Evolutionary conservation across 2,329 filamentous ascomycete genomes (phyloP).

Genomic region (Drechslerella stenobrocha): DNA sequence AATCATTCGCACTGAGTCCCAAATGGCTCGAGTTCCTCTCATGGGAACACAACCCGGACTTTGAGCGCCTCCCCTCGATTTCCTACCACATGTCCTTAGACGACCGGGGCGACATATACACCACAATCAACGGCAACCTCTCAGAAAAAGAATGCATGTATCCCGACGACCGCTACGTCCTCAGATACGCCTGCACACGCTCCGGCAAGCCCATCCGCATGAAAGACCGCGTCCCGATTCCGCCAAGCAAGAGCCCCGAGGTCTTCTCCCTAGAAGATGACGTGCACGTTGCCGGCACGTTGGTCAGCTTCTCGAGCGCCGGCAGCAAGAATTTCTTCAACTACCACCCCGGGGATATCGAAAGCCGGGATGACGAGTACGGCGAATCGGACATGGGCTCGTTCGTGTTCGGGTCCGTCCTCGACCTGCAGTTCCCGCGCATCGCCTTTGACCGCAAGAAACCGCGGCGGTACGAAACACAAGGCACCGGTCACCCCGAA

Average conservation of each 20-base stretch:
- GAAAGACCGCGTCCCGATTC: not conserved
- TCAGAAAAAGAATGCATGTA: not conserved
- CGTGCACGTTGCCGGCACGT: not conserved
- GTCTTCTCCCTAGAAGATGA: not conserved
- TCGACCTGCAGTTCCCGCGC: conserved; percentile 7
- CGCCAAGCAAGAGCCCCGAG: not conserved
- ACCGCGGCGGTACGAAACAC: not conserved
- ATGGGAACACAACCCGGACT: not conserved
- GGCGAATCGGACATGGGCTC: not conserved
- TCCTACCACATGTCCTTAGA: conserved; percentile 17
- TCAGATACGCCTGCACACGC: conserved; percentile 9
- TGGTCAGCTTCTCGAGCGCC: conserved; percentile 11
- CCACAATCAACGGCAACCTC: conserved; percentile 11
- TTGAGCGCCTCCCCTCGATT: not conserved
- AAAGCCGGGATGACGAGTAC: no score
- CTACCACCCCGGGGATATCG: not conserved
- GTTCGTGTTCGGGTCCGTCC: not conserved
- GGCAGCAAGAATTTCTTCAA: not conserved
- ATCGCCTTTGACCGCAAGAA: conserved; percentile 10
- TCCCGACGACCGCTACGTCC: not conserved
- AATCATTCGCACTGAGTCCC: conserved; percentile 4
- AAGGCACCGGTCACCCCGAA: not conserved
- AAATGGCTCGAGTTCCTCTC: not conserved
- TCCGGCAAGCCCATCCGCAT: conserved; percentile 11
- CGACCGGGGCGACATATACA: conserved; percentile 7